Evolutionary conservation across 306 rosid species (phyloP), one percentile per base, ranked within the genome.

Genomic region (Cicer cuneatum): DNA sequence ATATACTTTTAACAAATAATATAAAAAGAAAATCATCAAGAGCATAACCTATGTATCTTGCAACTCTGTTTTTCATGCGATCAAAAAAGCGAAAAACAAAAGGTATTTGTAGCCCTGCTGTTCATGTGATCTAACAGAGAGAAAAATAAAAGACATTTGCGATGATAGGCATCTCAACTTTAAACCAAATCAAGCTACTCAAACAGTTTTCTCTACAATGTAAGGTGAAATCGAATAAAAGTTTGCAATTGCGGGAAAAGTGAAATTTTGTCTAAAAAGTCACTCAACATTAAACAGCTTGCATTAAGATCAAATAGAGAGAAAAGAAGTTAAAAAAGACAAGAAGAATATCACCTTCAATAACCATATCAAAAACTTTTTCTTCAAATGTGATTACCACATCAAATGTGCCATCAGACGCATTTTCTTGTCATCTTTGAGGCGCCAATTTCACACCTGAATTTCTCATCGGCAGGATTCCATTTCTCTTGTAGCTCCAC

Each of bases 391-490:
- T 78, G 56, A 94, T 81, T 5, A 94, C 96, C 29, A 94, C 88
- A 16, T 94, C 99, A 78, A 89, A 92, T 58, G 58, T 73, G 38
- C 99, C 95, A 73, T 92, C 95, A 41, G 89, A 88, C 10, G 97
- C 95, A 79, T 94, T 91, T 7, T 92, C 97, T 82, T 94, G 97
- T 97, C 97, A 91, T 38, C 99, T 79, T 81, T 92, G 98, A 62
- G 97, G 98, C 14, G 98, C 96, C 73, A 84, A 74, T 82, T 94
- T 94, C 54, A 91, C 91, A 0, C 73, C 0, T n/a, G 82, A 72
- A 48, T 94, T 92, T 80, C 97, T 87, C 99, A 92, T 94, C 6
- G 98, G 94, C 71, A 91, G 79, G 75, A 94, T 94, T 24, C 97
- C 97, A 48, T 94, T 91, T 40, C 97, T 83, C 85, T 81, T 90